Percentiles rank a stretch among this genome's conserved stretches.
These are phyloP conservation scores for Beauveria sp. DNA, from an alignment of 2,329 filamentous ascomycete genomes.

Conservation along the genomic window DNA sequence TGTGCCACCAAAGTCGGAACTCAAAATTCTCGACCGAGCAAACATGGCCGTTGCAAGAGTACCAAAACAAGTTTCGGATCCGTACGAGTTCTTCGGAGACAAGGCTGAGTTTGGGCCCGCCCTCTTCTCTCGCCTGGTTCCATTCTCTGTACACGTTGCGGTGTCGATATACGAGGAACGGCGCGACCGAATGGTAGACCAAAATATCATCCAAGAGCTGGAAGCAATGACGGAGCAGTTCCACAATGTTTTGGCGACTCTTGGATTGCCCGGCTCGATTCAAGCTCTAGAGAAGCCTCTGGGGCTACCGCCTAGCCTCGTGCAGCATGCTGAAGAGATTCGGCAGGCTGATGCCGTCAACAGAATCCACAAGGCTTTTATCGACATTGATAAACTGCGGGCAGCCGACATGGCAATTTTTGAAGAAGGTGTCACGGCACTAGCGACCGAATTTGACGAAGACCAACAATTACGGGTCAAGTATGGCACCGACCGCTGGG, in stretches of 20 bases:
- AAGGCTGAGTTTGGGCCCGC: slow-evolving; percentile 74
- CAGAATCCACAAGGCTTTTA: slow-evolving; percentile 68
- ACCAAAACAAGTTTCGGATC: slow-evolving; percentile 74
- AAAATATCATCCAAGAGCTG: slow-evolving; percentile 75
- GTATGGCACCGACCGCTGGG: slow-evolving; percentile 84
- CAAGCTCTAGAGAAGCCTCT: slow-evolving; percentile 94
- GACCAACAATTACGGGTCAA: slow-evolving; percentile 68
- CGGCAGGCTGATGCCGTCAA: slow-evolving; percentile 81
- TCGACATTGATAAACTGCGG: slow-evolving; percentile 86
- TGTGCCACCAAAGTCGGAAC: slow-evolving; percentile 80
- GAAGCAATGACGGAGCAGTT: slow-evolving; percentile 74
- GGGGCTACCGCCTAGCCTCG: slow-evolving; percentile 74
- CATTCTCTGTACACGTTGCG: slow-evolving; percentile 90
- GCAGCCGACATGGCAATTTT: slow-evolving; percentile 70
- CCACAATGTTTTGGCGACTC: slow-evolving; percentile 68
- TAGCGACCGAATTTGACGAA: slow-evolving; percentile 75
- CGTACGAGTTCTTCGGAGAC: slow-evolving; percentile 72
- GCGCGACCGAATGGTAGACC: slow-evolving; percentile 82
- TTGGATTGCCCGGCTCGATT: slow-evolving; percentile 85
- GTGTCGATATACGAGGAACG: slow-evolving; percentile 93
- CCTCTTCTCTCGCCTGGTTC: slow-evolving; percentile 84
- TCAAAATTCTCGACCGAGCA: slow-evolving; percentile 77
- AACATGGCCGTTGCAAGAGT: slow-evolving; percentile 78
- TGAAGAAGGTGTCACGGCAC: slow-evolving; percentile 70
- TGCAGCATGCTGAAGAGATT: slow-evolving; percentile 89